These are phyloP conservation scores for Helenozyma baotianmanensis DNA, from an alignment of 805 yeast genomes.

Conservation along the genomic window DNA sequence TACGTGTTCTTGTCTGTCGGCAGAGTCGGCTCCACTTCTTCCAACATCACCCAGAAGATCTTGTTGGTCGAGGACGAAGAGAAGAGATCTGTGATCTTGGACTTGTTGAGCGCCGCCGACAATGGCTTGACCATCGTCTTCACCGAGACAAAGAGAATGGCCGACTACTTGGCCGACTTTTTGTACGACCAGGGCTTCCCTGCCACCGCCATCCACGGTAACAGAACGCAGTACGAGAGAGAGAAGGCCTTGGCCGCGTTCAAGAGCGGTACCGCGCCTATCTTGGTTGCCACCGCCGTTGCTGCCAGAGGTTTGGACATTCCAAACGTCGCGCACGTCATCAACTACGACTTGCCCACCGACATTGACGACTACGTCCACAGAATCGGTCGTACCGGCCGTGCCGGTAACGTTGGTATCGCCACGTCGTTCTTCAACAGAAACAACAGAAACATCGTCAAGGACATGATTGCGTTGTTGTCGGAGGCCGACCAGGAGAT, in stretches of 20 bases:
- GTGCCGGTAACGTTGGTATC: conserved; percentile 99
- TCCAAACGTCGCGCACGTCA: conserved; percentile 97
- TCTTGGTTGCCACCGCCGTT: conserved; percentile 98
- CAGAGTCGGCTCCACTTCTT: conserved; percentile 98
- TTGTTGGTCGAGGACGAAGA: conserved; percentile 92
- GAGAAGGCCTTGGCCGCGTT: conserved; percentile 94
- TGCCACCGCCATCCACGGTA: conserved; percentile 99
- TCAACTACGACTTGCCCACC: conserved; percentile 94
- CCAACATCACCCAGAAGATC: conserved; percentile 93
- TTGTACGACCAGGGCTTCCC: conserved; percentile 85
- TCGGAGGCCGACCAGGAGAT: conserved; percentile 97
- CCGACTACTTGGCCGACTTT: conserved; percentile 91
- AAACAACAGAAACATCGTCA: conserved; percentile 83
- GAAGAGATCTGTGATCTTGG: conserved; percentile 83
- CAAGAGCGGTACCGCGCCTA: conserved; percentile 87
- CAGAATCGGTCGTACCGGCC: conserved; percentile 99
- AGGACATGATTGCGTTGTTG: conserved; percentile 81
- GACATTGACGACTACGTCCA: conserved; percentile 98
- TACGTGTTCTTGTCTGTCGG: conserved; percentile 96
- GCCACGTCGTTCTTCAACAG: conserved; percentile 99
- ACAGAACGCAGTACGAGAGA: conserved; percentile 96
- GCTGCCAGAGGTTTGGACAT: conserved; percentile 99
- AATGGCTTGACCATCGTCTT: conserved; percentile 87
- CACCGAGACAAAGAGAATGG: conserved; percentile 98
- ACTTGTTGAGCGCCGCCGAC: conserved; percentile 71